Evolutionary conservation across 1,139 yeast species (phyloP).

Genomic region (Yamadazyma buinensis): DNA sequence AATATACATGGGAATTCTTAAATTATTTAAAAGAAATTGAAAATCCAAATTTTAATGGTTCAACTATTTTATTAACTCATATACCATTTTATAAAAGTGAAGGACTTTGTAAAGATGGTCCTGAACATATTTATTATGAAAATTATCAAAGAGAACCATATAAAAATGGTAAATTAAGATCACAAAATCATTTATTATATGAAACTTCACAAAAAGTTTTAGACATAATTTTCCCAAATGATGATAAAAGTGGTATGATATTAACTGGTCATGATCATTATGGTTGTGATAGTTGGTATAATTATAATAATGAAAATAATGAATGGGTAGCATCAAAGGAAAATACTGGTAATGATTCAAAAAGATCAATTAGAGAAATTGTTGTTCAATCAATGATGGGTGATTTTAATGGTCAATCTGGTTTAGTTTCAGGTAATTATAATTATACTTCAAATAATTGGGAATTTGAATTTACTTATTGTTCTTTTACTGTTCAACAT

Average conservation of each 20-base stretch:
- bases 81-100: constrained; percentile 80
- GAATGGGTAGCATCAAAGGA: constrained; percentile 59
- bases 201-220: constrained; percentile 66
- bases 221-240: constrained; percentile 61
- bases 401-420: constrained; percentile 86
- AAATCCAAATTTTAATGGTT: constrained; percentile 55
- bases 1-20: constrained; percentile 70
- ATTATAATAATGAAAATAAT: constrained; percentile 33
- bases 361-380: constrained; percentile 58
- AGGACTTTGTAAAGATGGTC: constrained; percentile 87
- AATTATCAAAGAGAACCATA: constrained; percentile 55
- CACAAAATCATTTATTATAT: constrained; percentile 81
- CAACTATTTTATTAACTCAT: constrained; percentile 83
- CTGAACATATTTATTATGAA: constrained; percentile 57
- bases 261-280: constrained; percentile 96
- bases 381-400: constrained; percentile 97
- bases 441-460: constrained; percentile 34
- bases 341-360: constrained; percentile 14
- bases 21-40: constrained; percentile 48
- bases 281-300: constrained; percentile 77
- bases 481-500: constrained; percentile 87
- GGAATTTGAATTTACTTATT: constrained; percentile 67
- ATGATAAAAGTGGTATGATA: constrained; percentile 66
- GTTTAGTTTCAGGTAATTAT: constrained; percentile 72
- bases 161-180: constrained; percentile 65